Evolutionary conservation across 176 grass and related monocot species (phyloP).

Genomic region (Puya raimondii): DNA sequence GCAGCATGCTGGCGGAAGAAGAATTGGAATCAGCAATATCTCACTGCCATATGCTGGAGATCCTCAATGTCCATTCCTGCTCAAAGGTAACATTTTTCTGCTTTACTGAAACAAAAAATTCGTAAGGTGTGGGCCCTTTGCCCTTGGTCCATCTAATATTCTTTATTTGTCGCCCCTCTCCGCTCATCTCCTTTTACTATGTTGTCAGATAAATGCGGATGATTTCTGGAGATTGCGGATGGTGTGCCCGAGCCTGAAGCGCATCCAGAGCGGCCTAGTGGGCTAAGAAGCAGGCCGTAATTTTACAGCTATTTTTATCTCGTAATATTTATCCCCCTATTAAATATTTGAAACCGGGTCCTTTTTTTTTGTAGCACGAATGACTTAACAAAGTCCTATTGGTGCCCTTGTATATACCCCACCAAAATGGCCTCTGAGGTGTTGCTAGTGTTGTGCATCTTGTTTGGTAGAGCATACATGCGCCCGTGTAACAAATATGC

Average conservation of each 20-base stretch:
- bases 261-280: conserved; percentile 49
- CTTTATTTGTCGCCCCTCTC: neutral
- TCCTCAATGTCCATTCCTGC: conserved; percentile 78
- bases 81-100: conserved; percentile 41
- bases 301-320: conserved; percentile 8
- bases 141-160: neutral
- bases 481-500: too few species aligned
- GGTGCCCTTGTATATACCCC: conserved; percentile 32
- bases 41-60: conserved; percentile 56
- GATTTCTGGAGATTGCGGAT: conserved; percentile 54
- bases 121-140: neutral
- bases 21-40: conserved; percentile 82
- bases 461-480: too few species aligned
- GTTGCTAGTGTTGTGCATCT: too few species aligned
- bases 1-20: conserved; percentile 79
- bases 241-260: conserved; percentile 64
- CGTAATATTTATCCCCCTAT: neutral
- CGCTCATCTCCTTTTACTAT: neutral
- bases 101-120: neutral
- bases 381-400: conserved; percentile 13
- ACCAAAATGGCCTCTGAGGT: too few species aligned
- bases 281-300: conserved; percentile 21
- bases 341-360: neutral
- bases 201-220: conserved; percentile 40
- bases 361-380: conserved; percentile 22